Evolutionary conservation across 345 rosid genomes (phyloP).

Genomic region (Brassica nigra): DNA sequence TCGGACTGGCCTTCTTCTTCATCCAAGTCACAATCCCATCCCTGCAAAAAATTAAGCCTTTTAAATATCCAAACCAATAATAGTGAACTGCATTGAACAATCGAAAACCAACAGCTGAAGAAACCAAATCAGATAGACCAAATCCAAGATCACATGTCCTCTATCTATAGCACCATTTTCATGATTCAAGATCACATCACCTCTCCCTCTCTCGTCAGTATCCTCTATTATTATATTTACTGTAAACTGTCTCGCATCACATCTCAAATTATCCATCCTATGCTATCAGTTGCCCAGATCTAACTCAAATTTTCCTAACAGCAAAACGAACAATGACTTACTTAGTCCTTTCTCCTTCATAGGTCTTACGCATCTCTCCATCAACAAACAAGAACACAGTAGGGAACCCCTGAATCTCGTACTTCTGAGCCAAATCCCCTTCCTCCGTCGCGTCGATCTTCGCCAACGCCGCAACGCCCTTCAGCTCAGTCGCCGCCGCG

Average conservation of each 20-base stretch:
- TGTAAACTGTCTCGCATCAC: background rate
- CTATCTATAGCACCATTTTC: background rate
- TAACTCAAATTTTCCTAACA: background rate
- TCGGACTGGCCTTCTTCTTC: conserved; percentile 43
- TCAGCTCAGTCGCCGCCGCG: conserved; percentile 51
- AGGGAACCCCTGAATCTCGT: conserved; percentile 45
- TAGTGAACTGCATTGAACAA: background rate
- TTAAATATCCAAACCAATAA: background rate
- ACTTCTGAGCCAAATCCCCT: conserved; percentile 46
- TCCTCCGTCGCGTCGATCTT: conserved; percentile 48
- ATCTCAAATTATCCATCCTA: conserved; percentile 2
- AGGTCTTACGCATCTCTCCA: conserved; percentile 37
- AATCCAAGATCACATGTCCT: conserved; percentile 15
- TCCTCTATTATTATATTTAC: too few species aligned
- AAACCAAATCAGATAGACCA: conserved; percentile 15
- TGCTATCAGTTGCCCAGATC: background rate
- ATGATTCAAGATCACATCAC: background rate
- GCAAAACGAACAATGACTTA: background rate
- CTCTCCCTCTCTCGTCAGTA: background rate
- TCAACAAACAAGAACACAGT: conserved; percentile 41
- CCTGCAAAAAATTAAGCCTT: conserved; percentile 28
- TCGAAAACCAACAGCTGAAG: conserved; percentile 2
- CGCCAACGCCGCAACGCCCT: conserved; percentile 53
- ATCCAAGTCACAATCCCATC: conserved; percentile 51
- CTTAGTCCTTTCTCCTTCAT: conserved; percentile 44